Evolutionary conservation across 768 basidiomycete species (phyloP), one percentile per base, ranked within the genome.

Genomic region (Phylloporus rhodoxanthus): DNA sequence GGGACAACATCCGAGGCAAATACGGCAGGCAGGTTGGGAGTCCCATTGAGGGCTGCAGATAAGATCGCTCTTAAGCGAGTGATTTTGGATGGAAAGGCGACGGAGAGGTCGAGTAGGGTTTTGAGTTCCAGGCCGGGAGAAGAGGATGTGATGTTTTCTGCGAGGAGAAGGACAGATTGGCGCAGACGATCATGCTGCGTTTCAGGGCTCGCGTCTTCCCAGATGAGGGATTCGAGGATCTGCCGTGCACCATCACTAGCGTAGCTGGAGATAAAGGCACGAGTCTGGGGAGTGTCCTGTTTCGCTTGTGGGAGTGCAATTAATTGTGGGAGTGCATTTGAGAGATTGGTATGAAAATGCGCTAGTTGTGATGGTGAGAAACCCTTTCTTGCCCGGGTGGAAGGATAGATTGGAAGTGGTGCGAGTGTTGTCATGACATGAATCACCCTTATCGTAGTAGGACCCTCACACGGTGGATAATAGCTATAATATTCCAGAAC

Each of bases 101-200:
- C 73, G 20, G 79, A 67, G 11, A 89, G 72, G 64, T 88, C 84
- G 10, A 88, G 68, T 2, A 90, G 69, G 0, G 75, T 77, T 52
- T 73, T 74, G 6, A 77, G 60, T 45, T 80, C 80, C 10, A 86
- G 62, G 11, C 68, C 71, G 14, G 62, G 59, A n/a, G 65, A 44
- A 3, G 67, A 61, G 2, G 62, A 56, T 2, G 74, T 78, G 17
- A 83, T 59, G 36, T 74, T 77, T 57, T 81, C 79, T 1, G 85
- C 77, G 5, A 89, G 75, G 6, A 75, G 57, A 8, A 89, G 67
- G 0, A 75, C 72, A 28, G 72, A 69, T 38, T 73, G 72, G 17
- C 69, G 71, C 41, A 87, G 77, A 14, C 66, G 54, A 34, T 66
- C 71, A 36, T 82, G 76, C 10, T 73, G 65, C 29, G 64, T 65